These are phyloP conservation scores for Sporothrix sp. DNA, from an alignment of 2,329 filamentous ascomycete species.

Conservation along the genomic window DNA sequence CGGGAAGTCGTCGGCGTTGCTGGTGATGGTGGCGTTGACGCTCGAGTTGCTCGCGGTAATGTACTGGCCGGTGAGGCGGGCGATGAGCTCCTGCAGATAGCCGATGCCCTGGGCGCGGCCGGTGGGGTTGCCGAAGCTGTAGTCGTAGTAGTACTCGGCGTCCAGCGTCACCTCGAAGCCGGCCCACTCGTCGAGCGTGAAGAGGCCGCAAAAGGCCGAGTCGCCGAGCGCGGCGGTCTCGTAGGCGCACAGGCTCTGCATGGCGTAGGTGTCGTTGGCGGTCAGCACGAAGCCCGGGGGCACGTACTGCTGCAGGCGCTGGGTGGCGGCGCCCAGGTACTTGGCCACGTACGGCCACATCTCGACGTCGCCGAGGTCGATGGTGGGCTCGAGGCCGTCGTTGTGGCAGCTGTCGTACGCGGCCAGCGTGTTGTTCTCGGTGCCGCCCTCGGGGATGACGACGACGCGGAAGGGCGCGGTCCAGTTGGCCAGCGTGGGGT, in stretches of 20 bases:
- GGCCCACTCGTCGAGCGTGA: slow-evolving; percentile 50
- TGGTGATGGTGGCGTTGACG: slow-evolving; percentile 40
- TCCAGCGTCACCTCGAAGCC: slow-evolving; percentile 45
- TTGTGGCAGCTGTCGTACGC: slow-evolving; percentile 41
- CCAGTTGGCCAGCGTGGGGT: slow-evolving; percentile 30
- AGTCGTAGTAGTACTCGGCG: slow-evolving; percentile 40
- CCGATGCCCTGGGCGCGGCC: slow-evolving; percentile 44
- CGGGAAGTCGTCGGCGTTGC: slow-evolving; percentile 37
- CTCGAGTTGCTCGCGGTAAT: slow-evolving; percentile 39
- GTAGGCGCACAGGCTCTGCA: slow-evolving; percentile 45
- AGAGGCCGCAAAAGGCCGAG: slow-evolving; percentile 43
- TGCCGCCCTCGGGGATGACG: slow-evolving; percentile 39
- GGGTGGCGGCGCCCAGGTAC: slow-evolving; percentile 36
- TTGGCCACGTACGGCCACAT: slow-evolving; percentile 34
- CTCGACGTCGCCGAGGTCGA: slow-evolving; percentile 31
- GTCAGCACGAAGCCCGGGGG: slow-evolving; percentile 39
- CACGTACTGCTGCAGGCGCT: slow-evolving; percentile 36
- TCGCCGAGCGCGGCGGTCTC: slow-evolving; percentile 39
- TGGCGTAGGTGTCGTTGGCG: slow-evolving; percentile 39
- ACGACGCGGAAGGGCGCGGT: slow-evolving; percentile 37
- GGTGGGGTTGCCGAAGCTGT: slow-evolving; percentile 37
- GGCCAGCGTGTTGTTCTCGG: slow-evolving; percentile 43
- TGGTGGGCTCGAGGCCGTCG: slow-evolving; percentile 25
- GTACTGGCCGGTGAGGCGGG: slow-evolving; percentile 36
- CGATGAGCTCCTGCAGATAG: slow-evolving; percentile 42